phyloP scores from a whole-genome alignment of 768 basidiomycete species.

The Pholiota conissans region DNA sequence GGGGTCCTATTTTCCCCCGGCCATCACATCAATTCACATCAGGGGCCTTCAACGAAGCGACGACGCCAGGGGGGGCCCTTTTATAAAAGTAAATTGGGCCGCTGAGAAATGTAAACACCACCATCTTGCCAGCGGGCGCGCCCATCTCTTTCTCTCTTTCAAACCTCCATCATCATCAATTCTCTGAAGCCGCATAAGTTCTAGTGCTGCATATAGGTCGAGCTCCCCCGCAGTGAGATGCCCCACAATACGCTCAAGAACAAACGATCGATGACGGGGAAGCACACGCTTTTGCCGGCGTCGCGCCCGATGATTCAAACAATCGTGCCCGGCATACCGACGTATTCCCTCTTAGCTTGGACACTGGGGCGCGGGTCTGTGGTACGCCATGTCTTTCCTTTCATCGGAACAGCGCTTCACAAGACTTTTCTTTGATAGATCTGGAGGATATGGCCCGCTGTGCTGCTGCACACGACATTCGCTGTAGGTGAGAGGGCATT shows the following conservation, averaged over 20 bases:
- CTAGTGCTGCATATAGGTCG: too few species aligned
- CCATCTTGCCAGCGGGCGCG: too few species aligned
- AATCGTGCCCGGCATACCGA: constrained; percentile 20
- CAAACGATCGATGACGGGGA: constrained; percentile 18
- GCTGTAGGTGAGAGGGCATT: constrained; percentile 39
- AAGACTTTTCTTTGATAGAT: constrained; percentile 34
- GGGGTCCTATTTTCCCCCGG: too few species aligned
- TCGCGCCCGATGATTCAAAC: constrained; percentile 20
- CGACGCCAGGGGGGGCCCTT: too few species aligned
- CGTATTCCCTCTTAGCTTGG: constrained; percentile 31
- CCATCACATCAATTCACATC: too few species aligned
- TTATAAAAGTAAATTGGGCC: too few species aligned
- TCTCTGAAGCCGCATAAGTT: too few species aligned
- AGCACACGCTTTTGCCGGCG: constrained; percentile 26
- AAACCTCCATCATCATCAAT: too few species aligned
- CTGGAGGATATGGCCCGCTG: constrained; percentile 69
- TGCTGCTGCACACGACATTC: constrained; percentile 59
- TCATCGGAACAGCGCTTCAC: not conserved
- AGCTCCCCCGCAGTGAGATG: too few species aligned
- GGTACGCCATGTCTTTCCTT: constrained; percentile 15
- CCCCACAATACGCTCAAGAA: not conserved
- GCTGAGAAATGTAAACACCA: too few species aligned
- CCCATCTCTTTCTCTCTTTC: too few species aligned
- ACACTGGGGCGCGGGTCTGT: constrained; percentile 34
- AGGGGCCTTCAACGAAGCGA: too few species aligned